These are phyloP conservation scores for Candolleomyces aberdarensis DNA, from an alignment of 768 basidiomycete species.

Conservation along the genomic window DNA sequence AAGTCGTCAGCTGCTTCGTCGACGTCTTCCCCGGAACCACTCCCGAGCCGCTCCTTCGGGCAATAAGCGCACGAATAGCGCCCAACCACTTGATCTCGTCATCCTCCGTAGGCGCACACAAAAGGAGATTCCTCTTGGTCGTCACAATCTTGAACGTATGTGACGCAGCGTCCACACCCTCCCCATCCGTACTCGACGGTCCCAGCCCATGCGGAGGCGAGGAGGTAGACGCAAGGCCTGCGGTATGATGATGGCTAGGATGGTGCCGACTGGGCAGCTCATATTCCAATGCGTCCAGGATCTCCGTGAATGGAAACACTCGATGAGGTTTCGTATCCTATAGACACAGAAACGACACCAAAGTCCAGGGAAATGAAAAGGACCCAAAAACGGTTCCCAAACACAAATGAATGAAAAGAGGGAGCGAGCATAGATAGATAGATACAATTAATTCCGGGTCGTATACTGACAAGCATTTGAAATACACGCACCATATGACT, in stretches of 20 bases:
- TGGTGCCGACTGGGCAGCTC: slow-evolving; percentile 57
- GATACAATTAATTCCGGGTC: slow-evolving; percentile 1
- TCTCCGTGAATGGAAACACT: slow-evolving; percentile 77
- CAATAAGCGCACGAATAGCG: slow-evolving; percentile 88
- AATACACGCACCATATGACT: slow-evolving; percentile 85
- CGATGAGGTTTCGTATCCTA: slow-evolving; percentile 91
- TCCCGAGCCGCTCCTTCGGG: slow-evolving; percentile 56
- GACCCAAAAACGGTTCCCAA: no score
- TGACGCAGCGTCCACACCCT: slow-evolving; percentile 33
- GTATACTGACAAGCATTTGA: background rate
- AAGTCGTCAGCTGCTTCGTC: slow-evolving; percentile 17
- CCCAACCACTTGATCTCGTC: slow-evolving; percentile 99
- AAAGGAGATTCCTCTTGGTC: slow-evolving; percentile 81
- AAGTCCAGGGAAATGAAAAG: no score
- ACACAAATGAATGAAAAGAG: no score
- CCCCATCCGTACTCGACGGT: slow-evolving; percentile 34
- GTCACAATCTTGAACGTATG: slow-evolving; percentile 93
- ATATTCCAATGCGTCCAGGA: slow-evolving; percentile 91
- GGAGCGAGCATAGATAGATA: background rate
- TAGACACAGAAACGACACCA: slow-evolving; percentile 4
- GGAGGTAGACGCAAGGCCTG: slow-evolving; percentile 25
- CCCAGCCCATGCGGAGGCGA: slow-evolving; percentile 30
- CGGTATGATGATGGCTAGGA: slow-evolving; percentile 24
- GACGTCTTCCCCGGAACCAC: slow-evolving; percentile 45
- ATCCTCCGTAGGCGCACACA: slow-evolving; percentile 95